Percentiles rank a stretch among this genome's conserved stretches.
Conservation (phyloP, 495 filamentous ascomycete species). For the Aspergillus egyptiacus region DNA sequence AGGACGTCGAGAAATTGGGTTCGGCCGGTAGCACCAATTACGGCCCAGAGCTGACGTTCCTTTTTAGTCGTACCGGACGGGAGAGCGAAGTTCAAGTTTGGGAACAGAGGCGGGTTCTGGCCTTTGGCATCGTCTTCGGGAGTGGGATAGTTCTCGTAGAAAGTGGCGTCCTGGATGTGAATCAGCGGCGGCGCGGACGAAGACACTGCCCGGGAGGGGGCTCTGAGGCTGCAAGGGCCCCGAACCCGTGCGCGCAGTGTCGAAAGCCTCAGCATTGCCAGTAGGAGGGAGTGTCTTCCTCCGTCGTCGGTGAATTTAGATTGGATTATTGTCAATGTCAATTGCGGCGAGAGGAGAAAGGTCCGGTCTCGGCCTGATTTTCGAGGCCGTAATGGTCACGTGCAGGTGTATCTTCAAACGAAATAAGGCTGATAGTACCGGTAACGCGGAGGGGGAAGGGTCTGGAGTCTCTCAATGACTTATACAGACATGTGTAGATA, state of each 20-base stretch:
- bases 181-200: conserved; percentile 53
- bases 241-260: conserved; percentile 5
- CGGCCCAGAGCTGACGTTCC: conserved; percentile 57
- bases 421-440: too few species aligned
- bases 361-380: conserved; percentile 6
- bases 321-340: too few species aligned
- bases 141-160: conserved; percentile 72
- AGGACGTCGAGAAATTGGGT: conserved; percentile 74
- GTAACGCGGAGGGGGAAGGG: too few species aligned
- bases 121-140: conserved; percentile 29
- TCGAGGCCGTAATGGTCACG: conserved; percentile 8
- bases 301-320: background rate
- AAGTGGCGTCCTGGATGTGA: conserved; percentile 66
- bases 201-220: conserved; percentile 8
- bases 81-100: conserved; percentile 58
- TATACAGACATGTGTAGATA: too few species aligned
- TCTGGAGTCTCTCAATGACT: too few species aligned
- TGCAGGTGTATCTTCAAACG: background rate
- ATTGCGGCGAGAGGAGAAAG: too few species aligned
- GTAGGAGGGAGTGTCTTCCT: background rate
- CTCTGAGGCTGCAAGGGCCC: conserved; percentile 1
- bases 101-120: conserved; percentile 57
- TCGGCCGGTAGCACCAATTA: conserved; percentile 66
- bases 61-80: conserved; percentile 37
- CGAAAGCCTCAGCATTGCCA: conserved; percentile 4